Conservation (phyloP, 1,284 basidiomycete genomes). For the Ceratobasidium sp. region DNA sequence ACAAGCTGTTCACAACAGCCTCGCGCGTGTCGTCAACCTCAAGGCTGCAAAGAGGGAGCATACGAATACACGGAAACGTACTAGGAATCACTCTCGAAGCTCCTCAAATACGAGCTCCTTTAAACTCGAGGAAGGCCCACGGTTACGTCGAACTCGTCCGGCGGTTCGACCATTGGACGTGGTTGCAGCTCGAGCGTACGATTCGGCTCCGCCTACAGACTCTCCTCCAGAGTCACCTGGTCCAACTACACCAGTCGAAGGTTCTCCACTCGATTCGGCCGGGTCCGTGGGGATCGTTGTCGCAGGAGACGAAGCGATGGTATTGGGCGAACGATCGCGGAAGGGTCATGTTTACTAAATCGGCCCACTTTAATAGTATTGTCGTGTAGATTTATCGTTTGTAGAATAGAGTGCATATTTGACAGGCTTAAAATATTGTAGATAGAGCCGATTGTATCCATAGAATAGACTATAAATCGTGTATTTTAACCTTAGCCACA, state of each 20-base stretch:
- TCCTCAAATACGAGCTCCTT: not conserved
- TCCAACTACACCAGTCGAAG: constrained; percentile 17
- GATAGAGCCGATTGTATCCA: no score
- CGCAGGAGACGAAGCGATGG: not conserved
- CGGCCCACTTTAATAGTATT: no score
- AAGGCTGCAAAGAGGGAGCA: not conserved
- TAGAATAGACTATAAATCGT: no score
- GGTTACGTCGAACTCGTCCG: constrained; percentile 3
- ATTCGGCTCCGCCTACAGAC: not conserved
- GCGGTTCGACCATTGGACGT: not conserved
- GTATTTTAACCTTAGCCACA: no score
- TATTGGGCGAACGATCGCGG: no score
- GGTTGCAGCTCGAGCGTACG: not conserved
- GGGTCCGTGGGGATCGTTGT: not conserved
- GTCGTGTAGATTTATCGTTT: no score
- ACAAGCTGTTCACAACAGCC: constrained; percentile 13
- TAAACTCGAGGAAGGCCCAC: constrained; percentile 1
- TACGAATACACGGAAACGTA: not conserved
- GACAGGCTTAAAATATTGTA: no score
- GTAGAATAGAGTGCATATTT: no score
- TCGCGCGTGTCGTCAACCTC: constrained; percentile 24
- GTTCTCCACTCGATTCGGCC: not conserved
- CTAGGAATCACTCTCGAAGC: constrained; percentile 11
- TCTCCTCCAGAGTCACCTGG: constrained; percentile 20
- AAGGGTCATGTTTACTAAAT: not conserved